These are phyloP conservation scores for Alternaria longipes DNA, from an alignment of 2,329 filamentous ascomycete genomes.

Conservation along the genomic window DNA sequence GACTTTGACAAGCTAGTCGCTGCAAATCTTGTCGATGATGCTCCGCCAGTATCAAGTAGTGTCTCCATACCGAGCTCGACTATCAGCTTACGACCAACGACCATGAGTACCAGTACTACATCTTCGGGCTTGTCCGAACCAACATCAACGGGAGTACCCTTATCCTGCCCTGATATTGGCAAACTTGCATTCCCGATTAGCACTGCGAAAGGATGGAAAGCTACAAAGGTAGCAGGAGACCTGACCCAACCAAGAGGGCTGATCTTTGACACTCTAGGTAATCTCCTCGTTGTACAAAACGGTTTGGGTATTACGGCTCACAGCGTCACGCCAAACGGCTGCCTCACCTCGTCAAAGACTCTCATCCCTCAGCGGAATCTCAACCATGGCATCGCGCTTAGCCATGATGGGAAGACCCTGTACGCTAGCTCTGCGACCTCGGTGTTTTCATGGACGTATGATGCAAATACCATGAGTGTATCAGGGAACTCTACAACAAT, in stretches of 20 bases:
- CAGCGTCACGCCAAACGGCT: constrained; percentile 49
- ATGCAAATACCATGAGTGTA: constrained; percentile 32
- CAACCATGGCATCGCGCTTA: constrained; percentile 43
- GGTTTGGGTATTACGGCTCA: constrained; percentile 52
- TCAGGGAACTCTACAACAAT: constrained; percentile 41
- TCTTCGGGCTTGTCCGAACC: constrained; percentile 25
- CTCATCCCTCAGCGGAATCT: constrained; percentile 37
- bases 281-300: constrained; percentile 54
- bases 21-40: constrained; percentile 31
- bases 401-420: constrained; percentile 40
- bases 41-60: constrained; percentile 27
- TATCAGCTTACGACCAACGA: constrained; percentile 23
- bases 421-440: constrained; percentile 42
- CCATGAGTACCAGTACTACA: constrained; percentile 21
- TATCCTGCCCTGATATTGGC: constrained; percentile 30
- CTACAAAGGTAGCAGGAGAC: constrained; percentile 51
- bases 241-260: constrained; percentile 53
- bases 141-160: constrained; percentile 30
- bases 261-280: constrained; percentile 51
- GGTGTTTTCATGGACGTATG: constrained; percentile 39
- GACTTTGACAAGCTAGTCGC: constrained; percentile 38
- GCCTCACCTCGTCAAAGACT: constrained; percentile 30
- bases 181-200: constrained; percentile 27
- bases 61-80: constrained; percentile 17
- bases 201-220: constrained; percentile 40